Conservation (phyloP, 352 stramenopile genomes). For the Pythium rhizo-oryzae region DNA sequence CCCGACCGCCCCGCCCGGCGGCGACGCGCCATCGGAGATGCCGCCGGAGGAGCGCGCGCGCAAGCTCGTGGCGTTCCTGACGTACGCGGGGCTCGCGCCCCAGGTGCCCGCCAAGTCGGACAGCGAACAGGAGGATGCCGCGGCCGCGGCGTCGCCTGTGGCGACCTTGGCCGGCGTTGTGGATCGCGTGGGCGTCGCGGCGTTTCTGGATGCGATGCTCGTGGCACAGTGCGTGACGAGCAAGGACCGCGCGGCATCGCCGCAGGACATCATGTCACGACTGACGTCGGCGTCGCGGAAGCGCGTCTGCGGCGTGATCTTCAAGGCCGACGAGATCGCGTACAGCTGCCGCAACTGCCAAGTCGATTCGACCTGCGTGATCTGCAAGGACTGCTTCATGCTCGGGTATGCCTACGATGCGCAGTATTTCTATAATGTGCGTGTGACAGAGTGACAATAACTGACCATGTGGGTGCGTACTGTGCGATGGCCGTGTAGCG, state of each 20-base stretch:
- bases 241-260: constrained; percentile 52
- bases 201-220: constrained; percentile 54
- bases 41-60: constrained; percentile 32
- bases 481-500: constrained; percentile 26
- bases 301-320: constrained; percentile 83
- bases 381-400: constrained; percentile 88
- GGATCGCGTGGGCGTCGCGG: constrained; percentile 21
- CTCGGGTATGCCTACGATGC: constrained; percentile 45
- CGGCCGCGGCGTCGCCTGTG: not conserved
- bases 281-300: constrained; percentile 64
- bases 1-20: too few relatives aligned
- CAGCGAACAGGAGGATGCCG: not conserved
- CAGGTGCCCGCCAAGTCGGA: not conserved
- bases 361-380: constrained; percentile 83
- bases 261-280: constrained; percentile 65
- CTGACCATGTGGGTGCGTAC: not conserved
- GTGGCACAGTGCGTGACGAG: constrained; percentile 47
- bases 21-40: constrained; percentile 28
- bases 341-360: constrained; percentile 91
- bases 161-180: not conserved
- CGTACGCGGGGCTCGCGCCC: constrained; percentile 43
- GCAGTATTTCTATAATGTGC: not conserved
- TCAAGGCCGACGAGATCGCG: constrained; percentile 83
- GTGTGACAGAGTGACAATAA: not conserved
- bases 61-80: constrained; percentile 50